Base-by-base conservation (phyloP, 192 early-diverging fungal species). In the Coemansia sp. region DNA sequence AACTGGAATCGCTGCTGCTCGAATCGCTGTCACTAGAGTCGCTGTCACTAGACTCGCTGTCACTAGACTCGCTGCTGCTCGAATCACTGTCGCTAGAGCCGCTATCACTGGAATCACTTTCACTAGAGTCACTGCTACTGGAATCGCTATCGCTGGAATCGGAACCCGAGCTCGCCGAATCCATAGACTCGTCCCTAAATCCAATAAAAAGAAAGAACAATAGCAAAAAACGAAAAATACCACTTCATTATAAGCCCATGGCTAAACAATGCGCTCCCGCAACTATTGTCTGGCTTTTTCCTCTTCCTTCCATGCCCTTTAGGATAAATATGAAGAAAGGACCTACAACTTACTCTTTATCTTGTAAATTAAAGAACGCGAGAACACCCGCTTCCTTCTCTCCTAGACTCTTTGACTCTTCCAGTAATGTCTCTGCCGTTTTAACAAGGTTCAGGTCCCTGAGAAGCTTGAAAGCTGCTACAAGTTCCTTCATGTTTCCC, bases 381-480 rank as follows among this genome's bases (percentile, higher is more conserved):
- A 32, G 41, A 12, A 71, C 42, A 2, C 40, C 62, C 18, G 49
- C 54, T 11, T 66, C 65, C 41, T 49, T 65, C 22, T 69, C 46
- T 19, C 58, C 58, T 6, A 65, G 26, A 1, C 15, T 49, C 62
- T 55, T 42, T 2, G 69, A 63, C 61, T 80, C 78, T 13, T 63
- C 60, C 9, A 72, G 9, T 69, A 80, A 55, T 22, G 60, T 65
- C 4, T 46, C 49, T 21, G 73, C 68, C 1, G 73, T 72, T 22
- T 80, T 80, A 0, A 16, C 26, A 8, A 80, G 55, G 0, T 69
- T 73, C 6, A 72, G 69, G 62, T 75, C 49, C 16, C 52, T 26
- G 22, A 80, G 69, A 21, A 75, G 61, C 9, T 43, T 43, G 52
- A 66, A 62, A 1, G 73, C 65, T 21, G 54, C 45, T 6, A 68